phyloP scores from a whole-genome alignment of 2,329 filamentous ascomycete genomes.

The Parascedosporium putredinis region DNA sequence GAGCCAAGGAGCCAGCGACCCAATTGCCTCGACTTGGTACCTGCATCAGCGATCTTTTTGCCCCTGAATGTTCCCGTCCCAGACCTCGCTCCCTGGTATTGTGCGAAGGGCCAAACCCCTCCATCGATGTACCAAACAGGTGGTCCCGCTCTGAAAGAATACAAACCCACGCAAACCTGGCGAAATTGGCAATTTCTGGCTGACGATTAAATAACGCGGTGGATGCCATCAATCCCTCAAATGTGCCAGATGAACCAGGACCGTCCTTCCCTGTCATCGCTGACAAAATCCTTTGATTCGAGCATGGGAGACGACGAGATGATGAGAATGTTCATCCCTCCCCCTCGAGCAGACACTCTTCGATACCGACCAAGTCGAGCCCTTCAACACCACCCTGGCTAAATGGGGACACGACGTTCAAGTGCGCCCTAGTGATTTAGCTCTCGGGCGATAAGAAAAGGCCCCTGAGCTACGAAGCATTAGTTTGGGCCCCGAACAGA shows the following conservation, averaged over 20 bases:
- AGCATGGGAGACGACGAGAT: not conserved
- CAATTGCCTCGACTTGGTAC: not conserved
- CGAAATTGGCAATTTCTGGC: not conserved
- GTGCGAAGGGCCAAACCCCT: not conserved
- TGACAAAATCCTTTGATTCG: not conserved
- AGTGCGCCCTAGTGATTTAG: no score
- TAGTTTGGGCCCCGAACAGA: no score
- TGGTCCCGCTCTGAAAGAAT: not conserved
- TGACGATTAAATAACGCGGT: not conserved
- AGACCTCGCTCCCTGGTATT: not conserved
- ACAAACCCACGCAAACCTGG: not conserved
- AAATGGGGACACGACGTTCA: no score
- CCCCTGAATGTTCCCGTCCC: not conserved
- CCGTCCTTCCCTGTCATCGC: not conserved
- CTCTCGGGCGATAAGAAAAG: no score
- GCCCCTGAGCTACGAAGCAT: no score
- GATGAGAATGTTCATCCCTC: no score
- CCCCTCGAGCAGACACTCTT: no score
- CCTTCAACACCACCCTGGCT: no score
- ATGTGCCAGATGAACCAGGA: not conserved
- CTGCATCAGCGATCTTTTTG: not conserved
- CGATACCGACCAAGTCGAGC: no score
- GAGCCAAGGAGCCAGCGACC: not conserved
- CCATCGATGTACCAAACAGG: not conserved
- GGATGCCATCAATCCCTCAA: not conserved